Percentiles rank a stretch among this genome's conserved stretches.
These are phyloP conservation scores for Penicillium taxi DNA, from an alignment of 495 filamentous ascomycete species.

Conservation along the genomic window DNA sequence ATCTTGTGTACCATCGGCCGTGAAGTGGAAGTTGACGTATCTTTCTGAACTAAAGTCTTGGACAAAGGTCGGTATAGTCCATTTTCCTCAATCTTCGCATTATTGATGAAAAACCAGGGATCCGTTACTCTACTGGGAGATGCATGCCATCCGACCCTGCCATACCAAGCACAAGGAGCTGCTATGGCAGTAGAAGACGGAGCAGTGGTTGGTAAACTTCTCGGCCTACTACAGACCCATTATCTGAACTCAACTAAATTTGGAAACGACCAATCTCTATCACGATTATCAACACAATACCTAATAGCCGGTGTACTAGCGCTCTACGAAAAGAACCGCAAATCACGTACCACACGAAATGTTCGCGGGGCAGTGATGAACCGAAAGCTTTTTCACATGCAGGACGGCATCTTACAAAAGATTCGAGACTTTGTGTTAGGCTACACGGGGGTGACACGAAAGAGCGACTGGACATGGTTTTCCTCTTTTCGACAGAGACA, in stretches of 20 bases:
- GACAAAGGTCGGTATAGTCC: conserved; percentile 27
- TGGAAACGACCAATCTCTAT: conserved; percentile 2
- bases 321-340: conserved; percentile 51
- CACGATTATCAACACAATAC: conserved; percentile 16
- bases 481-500: conserved; percentile 9
- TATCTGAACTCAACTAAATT: too few relatives aligned
- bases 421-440: conserved; percentile 26
- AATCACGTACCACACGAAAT: conserved; percentile 44
- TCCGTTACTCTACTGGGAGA: conserved; percentile 50
- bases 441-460: conserved; percentile 10
- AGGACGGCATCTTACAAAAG: conserved; percentile 41
- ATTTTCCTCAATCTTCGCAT: background rate
- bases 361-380: conserved; percentile 39
- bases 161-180: conserved; percentile 46
- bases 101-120: conserved; percentile 14
- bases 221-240: conserved; percentile 15
- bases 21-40: conserved; percentile 54
- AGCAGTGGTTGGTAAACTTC: conserved; percentile 31
- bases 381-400: conserved; percentile 47
- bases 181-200: conserved; percentile 37
- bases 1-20: conserved; percentile 10
- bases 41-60: conserved; percentile 39
- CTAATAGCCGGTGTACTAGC: conserved; percentile 23
- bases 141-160: conserved; percentile 51
- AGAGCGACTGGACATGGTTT: conserved; percentile 17